phyloP scores from a whole-genome alignment of 2,329 filamentous ascomycete species.

The Colletotrichum endophyticum region DNA sequence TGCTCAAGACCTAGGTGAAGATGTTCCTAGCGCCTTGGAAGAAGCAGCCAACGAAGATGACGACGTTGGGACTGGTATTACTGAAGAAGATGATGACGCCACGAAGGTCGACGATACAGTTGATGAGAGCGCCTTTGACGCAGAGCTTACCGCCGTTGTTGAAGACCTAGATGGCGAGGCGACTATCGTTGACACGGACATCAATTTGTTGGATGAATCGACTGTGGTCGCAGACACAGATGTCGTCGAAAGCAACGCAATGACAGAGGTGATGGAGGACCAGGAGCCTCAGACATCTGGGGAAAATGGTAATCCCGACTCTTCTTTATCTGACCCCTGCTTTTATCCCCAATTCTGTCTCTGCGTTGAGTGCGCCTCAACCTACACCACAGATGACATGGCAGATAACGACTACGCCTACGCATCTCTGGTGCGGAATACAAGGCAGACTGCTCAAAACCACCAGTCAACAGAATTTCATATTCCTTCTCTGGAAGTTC shows the following conservation, averaged over 20 bases:
- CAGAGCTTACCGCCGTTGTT: background rate
- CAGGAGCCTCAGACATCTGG: background rate
- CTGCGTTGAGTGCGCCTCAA: background rate
- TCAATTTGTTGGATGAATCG: background rate
- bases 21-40: background rate
- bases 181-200: constrained; percentile 7
- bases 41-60: background rate
- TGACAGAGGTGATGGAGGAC: background rate
- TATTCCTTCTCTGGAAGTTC: background rate
- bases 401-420: constrained; percentile 9
- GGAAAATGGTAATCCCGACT: constrained; percentile 15
- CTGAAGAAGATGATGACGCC: background rate
- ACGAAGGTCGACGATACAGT: background rate
- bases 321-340: background rate
- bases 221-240: background rate
- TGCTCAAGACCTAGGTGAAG: background rate
- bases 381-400: background rate
- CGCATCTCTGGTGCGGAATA: background rate
- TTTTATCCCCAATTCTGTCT: constrained; percentile 15
- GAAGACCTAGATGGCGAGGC: background rate
- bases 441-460: background rate
- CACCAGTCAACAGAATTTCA: background rate
- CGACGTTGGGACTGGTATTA: background rate
- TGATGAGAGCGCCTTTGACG: background rate
- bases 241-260: background rate